Conservation (phyloP, 2,329 filamentous ascomycete genomes). For the Fusarium albidum region DNA sequence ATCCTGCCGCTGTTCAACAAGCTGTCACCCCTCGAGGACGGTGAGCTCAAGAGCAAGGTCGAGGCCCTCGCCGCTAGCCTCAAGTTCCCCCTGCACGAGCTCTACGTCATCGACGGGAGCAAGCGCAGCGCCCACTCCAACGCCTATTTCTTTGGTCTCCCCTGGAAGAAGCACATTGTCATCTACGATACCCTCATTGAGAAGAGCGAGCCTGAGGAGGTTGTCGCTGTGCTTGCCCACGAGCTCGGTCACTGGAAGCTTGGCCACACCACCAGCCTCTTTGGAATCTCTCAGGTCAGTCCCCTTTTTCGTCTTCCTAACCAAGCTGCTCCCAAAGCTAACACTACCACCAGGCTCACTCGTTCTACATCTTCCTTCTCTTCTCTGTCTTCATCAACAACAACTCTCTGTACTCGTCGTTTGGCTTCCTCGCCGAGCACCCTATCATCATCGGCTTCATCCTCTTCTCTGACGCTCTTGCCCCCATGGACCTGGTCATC, state of each 20-base stretch:
- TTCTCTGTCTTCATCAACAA: slow-evolving; percentile 99
- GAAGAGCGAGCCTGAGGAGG: slow-evolving; percentile 90
- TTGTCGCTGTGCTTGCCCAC: slow-evolving; percentile 93
- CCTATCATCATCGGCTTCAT: slow-evolving; percentile 98
- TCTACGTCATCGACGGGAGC: slow-evolving; percentile 94
- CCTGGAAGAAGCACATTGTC: slow-evolving; percentile 99
- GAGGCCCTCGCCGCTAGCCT: slow-evolving; percentile 84
- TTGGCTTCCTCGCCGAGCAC: slow-evolving; percentile 83
- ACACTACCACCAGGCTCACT: slow-evolving; percentile 70
- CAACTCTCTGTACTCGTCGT: slow-evolving; percentile 85
- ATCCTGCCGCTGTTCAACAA: slow-evolving; percentile 99
- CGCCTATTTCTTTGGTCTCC: slow-evolving; percentile 95
- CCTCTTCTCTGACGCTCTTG: slow-evolving; percentile 95
- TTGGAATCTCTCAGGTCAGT: slow-evolving; percentile 80
- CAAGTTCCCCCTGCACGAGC: slow-evolving; percentile 89
- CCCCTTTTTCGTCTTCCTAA: neutral
- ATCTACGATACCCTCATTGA: slow-evolving; percentile 98
- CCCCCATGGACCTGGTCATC: slow-evolving; percentile 92
- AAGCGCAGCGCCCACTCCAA: slow-evolving; percentile 89
- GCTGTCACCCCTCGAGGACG: slow-evolving; percentile 88
- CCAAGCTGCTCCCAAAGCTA: slow-evolving; percentile 39
- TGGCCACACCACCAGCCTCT: slow-evolving; percentile 91
- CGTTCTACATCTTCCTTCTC: slow-evolving; percentile 95
- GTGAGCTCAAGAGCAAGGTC: slow-evolving; percentile 85
- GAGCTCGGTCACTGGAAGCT: slow-evolving; percentile 98